Evolutionary conservation across 2,329 filamentous ascomycete genomes (phyloP).

Genomic region (Lecanosticta acicola): DNA sequence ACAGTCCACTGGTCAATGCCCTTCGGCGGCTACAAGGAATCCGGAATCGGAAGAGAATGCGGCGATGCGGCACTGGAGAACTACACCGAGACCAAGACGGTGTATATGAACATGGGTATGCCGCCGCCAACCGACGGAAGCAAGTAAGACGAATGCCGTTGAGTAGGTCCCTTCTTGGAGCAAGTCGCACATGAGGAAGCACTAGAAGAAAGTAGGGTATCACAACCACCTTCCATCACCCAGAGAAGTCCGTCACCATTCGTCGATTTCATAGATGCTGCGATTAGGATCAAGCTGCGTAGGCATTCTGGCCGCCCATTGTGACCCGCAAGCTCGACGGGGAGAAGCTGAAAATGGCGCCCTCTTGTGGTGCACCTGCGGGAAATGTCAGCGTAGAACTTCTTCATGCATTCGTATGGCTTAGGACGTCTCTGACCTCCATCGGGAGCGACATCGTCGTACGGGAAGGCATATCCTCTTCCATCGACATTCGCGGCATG

Average conservation of each 20-base stretch:
- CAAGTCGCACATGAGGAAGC: too few relatives aligned
- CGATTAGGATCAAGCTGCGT: slow-evolving; percentile 19
- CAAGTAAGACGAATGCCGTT: too few relatives aligned
- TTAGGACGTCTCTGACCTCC: slow-evolving; percentile 37
- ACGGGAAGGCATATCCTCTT: slow-evolving; percentile 60
- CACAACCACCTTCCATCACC: too few relatives aligned
- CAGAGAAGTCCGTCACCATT: too few relatives aligned
- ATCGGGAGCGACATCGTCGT: slow-evolving; percentile 60
- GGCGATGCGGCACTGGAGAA: slow-evolving; percentile 30
- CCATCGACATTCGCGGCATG: slow-evolving; percentile 49
- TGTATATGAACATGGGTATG: slow-evolving; percentile 8
- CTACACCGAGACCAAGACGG: slow-evolving; percentile 16
- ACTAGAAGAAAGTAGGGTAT: too few relatives aligned
- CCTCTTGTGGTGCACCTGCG: slow-evolving; percentile 26
- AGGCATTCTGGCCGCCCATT: slow-evolving; percentile 29
- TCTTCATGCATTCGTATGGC: slow-evolving; percentile 36
- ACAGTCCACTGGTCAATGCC: slow-evolving; percentile 37
- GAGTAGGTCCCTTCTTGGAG: too few relatives aligned
- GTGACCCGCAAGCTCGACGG: slow-evolving; percentile 26
- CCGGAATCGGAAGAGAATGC: slow-evolving; percentile 44
- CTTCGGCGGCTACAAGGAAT: slow-evolving; percentile 48
- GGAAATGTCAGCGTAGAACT: slow-evolving; percentile 5
- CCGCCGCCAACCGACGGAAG: slow-evolving; percentile 1
- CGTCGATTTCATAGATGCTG: too few relatives aligned
- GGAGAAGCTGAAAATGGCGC: slow-evolving; percentile 28